These are phyloP conservation scores for Sporothrix globosa DNA, from an alignment of 2,329 filamentous ascomycete species.

Conservation along the genomic window DNA sequence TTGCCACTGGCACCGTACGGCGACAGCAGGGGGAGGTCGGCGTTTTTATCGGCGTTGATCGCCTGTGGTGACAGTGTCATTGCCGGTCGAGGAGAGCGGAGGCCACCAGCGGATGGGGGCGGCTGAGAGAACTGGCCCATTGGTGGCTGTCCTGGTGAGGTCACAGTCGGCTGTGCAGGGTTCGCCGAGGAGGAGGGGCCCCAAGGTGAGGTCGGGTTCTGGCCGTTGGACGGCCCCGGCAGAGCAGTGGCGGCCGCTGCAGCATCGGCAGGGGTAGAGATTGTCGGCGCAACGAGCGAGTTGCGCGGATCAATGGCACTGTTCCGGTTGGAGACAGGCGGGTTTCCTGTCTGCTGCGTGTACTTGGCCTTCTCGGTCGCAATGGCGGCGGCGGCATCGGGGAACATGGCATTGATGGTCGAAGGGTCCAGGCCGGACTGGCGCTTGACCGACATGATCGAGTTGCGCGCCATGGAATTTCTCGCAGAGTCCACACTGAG, in stretches of 20 bases:
- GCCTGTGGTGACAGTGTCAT: slow-evolving; percentile 70
- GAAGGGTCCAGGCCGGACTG: slow-evolving; percentile 92
- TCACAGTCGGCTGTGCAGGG: slow-evolving; percentile 68
- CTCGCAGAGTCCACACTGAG: slow-evolving; percentile 84
- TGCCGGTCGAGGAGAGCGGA: slow-evolving; percentile 79
- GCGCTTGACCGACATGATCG: slow-evolving; percentile 79
- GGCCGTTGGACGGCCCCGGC: slow-evolving; percentile 60
- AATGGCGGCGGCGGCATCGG: slow-evolving; percentile 96
- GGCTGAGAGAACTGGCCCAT: slow-evolving; percentile 97
- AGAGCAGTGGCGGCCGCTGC: slow-evolving; percentile 65
- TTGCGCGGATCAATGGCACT: slow-evolving; percentile 78
- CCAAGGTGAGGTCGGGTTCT: slow-evolving; percentile 82
- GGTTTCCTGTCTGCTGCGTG: slow-evolving; percentile 89
- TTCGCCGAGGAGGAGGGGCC: slow-evolving; percentile 58
- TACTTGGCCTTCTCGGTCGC: slow-evolving; percentile 98
- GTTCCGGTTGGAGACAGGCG: slow-evolving; percentile 89
- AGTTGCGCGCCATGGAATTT: slow-evolving; percentile 81
- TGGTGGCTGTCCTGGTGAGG: slow-evolving; percentile 71
- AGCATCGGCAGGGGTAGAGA: slow-evolving; percentile 69
- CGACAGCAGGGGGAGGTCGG: slow-evolving; percentile 83
- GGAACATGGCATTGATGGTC: slow-evolving; percentile 98
- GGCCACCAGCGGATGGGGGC: slow-evolving; percentile 67
- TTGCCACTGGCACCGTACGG: slow-evolving; percentile 83
- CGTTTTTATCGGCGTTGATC: slow-evolving; percentile 70
- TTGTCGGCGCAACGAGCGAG: slow-evolving; percentile 74